These are phyloP conservation scores for Tetracladium setigerum DNA, from an alignment of 495 filamentous ascomycete species.

Conservation along the genomic window DNA sequence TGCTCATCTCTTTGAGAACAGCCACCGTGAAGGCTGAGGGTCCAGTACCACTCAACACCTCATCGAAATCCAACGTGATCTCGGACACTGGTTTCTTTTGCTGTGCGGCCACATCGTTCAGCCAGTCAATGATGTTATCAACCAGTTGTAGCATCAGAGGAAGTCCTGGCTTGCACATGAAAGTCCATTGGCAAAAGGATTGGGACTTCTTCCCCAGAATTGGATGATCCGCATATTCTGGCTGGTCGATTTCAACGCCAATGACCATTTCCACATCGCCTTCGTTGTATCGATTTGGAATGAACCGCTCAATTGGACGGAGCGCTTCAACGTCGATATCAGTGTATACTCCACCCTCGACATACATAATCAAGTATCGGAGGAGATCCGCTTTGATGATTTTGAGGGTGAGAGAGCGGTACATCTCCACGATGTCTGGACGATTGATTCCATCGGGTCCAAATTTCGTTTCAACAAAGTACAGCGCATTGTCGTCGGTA, in stretches of 20 bases:
- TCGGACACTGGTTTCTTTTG: conserved; percentile 44
- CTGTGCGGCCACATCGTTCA: conserved; percentile 43
- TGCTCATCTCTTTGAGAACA: conserved; percentile 51
- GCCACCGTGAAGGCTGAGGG: conserved; percentile 58
- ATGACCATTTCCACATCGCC: conserved; percentile 52
- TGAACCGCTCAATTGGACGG: conserved; percentile 34
- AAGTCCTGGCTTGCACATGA: conserved; percentile 52
- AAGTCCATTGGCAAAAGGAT: conserved; percentile 66
- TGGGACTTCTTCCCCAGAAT: conserved; percentile 53
- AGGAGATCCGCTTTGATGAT: conserved; percentile 51
- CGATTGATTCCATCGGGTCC: conserved; percentile 50
- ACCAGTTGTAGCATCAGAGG: conserved; percentile 56
- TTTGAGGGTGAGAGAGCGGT: conserved; percentile 43
- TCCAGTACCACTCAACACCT: conserved; percentile 60
- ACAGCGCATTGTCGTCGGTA: conserved; percentile 51
- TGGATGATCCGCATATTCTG: conserved; percentile 49
- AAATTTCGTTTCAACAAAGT: conserved; percentile 52
- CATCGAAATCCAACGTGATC: conserved; percentile 55
- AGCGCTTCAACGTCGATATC: conserved; percentile 44
- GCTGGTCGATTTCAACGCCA: conserved; percentile 59
- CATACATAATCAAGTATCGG: conserved; percentile 46
- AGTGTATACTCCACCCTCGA: conserved; percentile 42
- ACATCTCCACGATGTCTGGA: conserved; percentile 51
- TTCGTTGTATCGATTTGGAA: conserved; percentile 31
- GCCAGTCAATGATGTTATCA: conserved; percentile 52